Percentiles rank a stretch among this genome's conserved stretches.
These are phyloP conservation scores for Epichloe elymi DNA, from an alignment of 2,329 filamentous ascomycete species.

Conservation along the genomic window DNA sequence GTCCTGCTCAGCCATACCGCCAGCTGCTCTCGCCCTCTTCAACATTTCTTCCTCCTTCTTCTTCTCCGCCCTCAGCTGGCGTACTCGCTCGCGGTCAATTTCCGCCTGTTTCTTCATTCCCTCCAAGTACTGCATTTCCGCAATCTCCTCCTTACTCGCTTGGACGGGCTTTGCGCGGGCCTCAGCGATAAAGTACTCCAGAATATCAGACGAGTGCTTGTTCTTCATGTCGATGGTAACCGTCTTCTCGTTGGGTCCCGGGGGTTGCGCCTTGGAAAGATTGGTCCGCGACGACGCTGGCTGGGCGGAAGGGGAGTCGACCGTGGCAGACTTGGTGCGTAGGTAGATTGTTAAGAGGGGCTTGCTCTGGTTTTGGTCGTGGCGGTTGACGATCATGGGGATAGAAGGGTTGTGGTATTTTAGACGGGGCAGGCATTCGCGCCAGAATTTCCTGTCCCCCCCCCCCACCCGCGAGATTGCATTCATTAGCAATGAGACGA, in stretches of 20 bases:
- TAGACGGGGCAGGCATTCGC: constrained; percentile 60
- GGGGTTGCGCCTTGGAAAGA: constrained; percentile 35
- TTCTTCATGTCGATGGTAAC: constrained; percentile 51
- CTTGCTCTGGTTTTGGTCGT: constrained; percentile 37
- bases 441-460: constrained; percentile 69
- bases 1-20: constrained; percentile 23
- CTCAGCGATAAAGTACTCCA: constrained; percentile 46
- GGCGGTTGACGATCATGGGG: constrained; percentile 69
- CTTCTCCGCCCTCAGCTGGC: constrained; percentile 40
- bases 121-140: constrained; percentile 43
- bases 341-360: constrained; percentile 56
- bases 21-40: constrained; percentile 26
- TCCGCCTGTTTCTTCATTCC: constrained; percentile 37
- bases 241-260: constrained; percentile 34
- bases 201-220: constrained; percentile 46
- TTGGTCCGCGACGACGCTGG: constrained; percentile 34
- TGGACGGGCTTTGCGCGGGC: constrained; percentile 46
- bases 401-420: constrained; percentile 90
- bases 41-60: constrained; percentile 46
- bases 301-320: constrained; percentile 22
- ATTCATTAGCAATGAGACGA: constrained; percentile 9
- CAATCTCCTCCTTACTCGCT: constrained; percentile 45
- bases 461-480: not conserved
- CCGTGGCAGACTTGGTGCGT: constrained; percentile 22
- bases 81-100: constrained; percentile 40